These are phyloP conservation scores for Populus davidiana DNA, from an alignment of 345 rosid genomes.

Conservation along the genomic window DNA sequence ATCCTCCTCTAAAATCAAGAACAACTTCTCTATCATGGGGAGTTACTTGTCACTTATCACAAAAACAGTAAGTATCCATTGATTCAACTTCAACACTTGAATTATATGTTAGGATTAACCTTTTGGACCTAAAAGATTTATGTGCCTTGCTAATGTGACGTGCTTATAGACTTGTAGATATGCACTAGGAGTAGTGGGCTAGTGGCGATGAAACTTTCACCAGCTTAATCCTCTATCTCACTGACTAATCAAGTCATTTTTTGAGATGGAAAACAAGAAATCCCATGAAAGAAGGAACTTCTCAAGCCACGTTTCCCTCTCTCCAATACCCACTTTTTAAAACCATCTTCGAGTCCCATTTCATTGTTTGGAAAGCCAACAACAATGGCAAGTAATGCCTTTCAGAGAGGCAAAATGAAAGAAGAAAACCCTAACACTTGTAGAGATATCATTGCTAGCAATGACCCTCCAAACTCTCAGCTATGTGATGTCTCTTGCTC, in stretches of 20 bases:
- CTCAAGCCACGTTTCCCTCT: slow-evolving; percentile 1
- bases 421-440: slow-evolving; percentile 1
- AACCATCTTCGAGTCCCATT: not conserved
- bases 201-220: not conserved
- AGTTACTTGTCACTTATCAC: not conserved
- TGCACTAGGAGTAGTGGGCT: not conserved
- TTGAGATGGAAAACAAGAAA: not conserved
- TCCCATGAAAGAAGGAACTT: slow-evolving; percentile 25
- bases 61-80: not conserved
- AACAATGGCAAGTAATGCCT: slow-evolving; percentile 7
- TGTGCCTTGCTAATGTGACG: not conserved
- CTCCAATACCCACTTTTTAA: not conserved
- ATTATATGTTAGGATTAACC: not conserved
- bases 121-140: not conserved
- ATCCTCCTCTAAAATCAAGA: not conserved
- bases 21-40: not conserved
- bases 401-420: not conserved
- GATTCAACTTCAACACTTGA: not conserved
- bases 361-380: not conserved
- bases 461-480: slow-evolving; percentile 1
- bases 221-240: not conserved
- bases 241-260: not conserved
- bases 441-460: not conserved
- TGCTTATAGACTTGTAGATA: not conserved
- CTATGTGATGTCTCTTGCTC: slow-evolving; percentile 6